phyloP scores from a whole-genome alignment of 768 basidiomycete genomes.

The Boletus sensibilis region DNA sequence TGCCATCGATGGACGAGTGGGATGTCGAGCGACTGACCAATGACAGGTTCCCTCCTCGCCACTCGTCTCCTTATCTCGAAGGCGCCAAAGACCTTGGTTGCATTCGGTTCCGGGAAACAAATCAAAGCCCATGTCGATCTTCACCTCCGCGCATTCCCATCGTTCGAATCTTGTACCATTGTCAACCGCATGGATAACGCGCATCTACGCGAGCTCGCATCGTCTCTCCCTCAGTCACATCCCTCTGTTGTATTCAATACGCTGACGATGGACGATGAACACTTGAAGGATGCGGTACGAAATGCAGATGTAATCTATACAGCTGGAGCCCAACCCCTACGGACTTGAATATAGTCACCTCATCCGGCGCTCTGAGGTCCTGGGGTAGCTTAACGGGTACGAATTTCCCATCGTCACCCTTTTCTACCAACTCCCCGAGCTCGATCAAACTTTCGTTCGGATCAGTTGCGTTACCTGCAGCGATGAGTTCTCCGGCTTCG shows the following conservation, averaged over 20 bases:
- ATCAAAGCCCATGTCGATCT: conserved; percentile 63
- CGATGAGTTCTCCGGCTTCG: conserved; percentile 86
- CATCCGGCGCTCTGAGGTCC: conserved; percentile 32
- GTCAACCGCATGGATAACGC: conserved; percentile 58
- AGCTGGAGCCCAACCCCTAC: conserved; percentile 83
- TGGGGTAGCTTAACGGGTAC: conserved; percentile 12
- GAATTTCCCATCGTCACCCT: conserved; percentile 5
- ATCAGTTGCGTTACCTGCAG: conserved; percentile 40
- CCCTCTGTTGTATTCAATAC: conserved; percentile 23
- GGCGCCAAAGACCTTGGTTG: conserved; percentile 47
- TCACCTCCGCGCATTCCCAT: conserved; percentile 55
- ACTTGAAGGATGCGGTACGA: conserved; percentile 14
- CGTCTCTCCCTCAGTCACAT: conserved; percentile 27
- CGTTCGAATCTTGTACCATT: conserved; percentile 54
- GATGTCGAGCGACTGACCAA: not conserved
- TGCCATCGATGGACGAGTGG: not conserved
- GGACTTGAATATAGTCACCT: conserved; percentile 81
- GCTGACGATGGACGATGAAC: conserved; percentile 7
- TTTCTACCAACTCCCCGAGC: conserved; percentile 60
- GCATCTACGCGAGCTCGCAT: conserved; percentile 43
- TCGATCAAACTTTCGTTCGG: conserved; percentile 49
- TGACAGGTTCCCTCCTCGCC: conserved; percentile 66
- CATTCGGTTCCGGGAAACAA: conserved; percentile 76
- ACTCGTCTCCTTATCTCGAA: conserved; percentile 49
- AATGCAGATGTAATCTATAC: conserved; percentile 55